Conservation (phyloP, 495 filamentous ascomycete genomes). For the Podospora comata region DNA sequence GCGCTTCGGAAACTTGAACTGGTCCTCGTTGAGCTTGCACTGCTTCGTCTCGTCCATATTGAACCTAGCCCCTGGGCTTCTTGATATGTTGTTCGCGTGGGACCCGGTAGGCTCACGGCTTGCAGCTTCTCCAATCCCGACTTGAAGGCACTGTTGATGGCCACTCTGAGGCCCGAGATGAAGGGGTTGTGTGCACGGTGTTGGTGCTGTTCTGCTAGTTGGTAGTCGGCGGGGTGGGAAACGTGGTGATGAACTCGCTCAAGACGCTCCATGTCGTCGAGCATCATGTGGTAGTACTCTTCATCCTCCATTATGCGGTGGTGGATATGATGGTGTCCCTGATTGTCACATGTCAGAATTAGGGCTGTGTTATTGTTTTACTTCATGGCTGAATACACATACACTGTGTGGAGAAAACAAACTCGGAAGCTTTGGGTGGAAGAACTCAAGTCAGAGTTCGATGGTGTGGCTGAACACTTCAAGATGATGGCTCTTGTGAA, state of each 20-base stretch:
- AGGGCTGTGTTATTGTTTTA: not conserved
- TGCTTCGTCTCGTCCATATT: not conserved
- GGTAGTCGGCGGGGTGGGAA: not conserved
- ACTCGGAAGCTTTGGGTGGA: no score
- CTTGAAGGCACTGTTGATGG: slow-evolving; percentile 9
- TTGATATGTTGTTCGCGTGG: not conserved
- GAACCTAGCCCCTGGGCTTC: not conserved
- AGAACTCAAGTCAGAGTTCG: no score
- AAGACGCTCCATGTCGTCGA: slow-evolving; percentile 26
- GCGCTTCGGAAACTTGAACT: not conserved
- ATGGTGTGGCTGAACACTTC: no score
- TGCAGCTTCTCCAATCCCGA: slow-evolving; percentile 9
- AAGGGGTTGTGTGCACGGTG: slow-evolving; percentile 14
- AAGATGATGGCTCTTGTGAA: no score
- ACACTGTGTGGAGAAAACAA: no score
- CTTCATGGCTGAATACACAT: no score
- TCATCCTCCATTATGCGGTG: slow-evolving; percentile 28
- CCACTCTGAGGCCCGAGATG: slow-evolving; percentile 18
- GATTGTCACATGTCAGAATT: not conserved
- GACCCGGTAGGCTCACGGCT: not conserved
- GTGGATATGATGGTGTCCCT: not conserved
- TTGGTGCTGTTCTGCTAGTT: not conserved
- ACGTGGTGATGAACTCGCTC: slow-evolving; percentile 26
- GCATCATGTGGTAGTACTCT: slow-evolving; percentile 32
- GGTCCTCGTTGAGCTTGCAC: not conserved